Evolutionary conservation across 257 asterid genomes (phyloP).

Genomic region (Schizonepeta tenuifolia): DNA sequence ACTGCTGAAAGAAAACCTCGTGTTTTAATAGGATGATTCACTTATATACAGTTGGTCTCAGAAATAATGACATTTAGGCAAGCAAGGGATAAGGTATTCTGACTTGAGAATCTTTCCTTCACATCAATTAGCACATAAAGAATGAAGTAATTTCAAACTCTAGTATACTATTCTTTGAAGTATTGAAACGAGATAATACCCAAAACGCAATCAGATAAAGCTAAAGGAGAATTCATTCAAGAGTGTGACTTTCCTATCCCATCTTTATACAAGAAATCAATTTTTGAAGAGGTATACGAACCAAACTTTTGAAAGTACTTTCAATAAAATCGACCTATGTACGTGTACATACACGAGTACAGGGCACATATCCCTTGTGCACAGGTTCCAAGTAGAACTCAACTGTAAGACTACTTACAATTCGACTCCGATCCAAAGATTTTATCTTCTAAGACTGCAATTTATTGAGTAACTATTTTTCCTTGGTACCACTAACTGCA

Average conservation of each 20-base stretch:
- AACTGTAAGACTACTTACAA: not conserved
- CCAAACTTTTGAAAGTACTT: not conserved
- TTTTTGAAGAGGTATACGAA: not conserved
- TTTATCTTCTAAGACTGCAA: constrained; percentile 2
- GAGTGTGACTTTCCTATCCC: constrained; percentile 10
- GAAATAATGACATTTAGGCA: not conserved
- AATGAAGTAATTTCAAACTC: not conserved
- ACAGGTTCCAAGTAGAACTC: constrained; percentile 4
- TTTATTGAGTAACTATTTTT: not conserved
- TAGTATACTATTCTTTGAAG: not conserved
- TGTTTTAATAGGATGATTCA: constrained; percentile 1
- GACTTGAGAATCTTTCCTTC: constrained; percentile 3
- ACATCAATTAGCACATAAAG: not conserved
- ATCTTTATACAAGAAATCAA: not conserved
- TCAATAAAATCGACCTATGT: not conserved
- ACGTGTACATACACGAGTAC: not conserved
- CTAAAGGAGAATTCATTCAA: not conserved
- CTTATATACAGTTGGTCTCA: not conserved
- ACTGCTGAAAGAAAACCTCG: not conserved
- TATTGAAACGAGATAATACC: not conserved
- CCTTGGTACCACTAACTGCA: not conserved
- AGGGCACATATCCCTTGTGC: not conserved
- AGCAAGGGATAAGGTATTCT: not conserved
- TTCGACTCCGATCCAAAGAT: not conserved
- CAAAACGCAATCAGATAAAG: constrained; percentile 1